These are phyloP conservation scores for Suillus variegatus DNA, from an alignment of 768 basidiomycete genomes.

Conservation along the genomic window DNA sequence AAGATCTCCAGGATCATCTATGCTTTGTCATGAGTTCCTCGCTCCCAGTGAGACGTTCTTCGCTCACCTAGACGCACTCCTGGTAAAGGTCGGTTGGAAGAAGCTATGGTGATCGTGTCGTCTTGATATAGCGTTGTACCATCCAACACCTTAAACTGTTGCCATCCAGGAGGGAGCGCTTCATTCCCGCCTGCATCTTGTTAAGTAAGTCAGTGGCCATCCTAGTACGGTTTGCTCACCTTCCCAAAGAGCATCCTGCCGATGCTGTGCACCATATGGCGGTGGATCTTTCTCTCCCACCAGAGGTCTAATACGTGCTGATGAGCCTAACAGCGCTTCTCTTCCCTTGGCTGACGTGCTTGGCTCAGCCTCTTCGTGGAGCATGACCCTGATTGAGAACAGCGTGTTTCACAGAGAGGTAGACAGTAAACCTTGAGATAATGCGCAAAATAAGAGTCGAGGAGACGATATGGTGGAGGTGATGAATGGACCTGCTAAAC, in stretches of 20 bases:
- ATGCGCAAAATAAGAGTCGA: background rate
- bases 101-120: rapidly evolving
- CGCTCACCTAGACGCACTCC: background rate
- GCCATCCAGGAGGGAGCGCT: background rate
- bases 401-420: background rate
- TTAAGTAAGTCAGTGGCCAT: background rate
- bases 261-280: background rate
- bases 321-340: background rate
- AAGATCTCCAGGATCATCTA: background rate
- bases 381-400: background rate
- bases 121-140: background rate
- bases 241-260: background rate
- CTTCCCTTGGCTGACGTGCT: background rate
- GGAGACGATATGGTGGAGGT: background rate
- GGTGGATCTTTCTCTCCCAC: background rate
- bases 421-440: background rate
- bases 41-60: background rate
- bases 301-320: background rate
- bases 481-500: background rate
- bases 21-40: background rate
- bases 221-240: background rate
- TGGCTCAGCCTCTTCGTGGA: background rate
- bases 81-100: background rate
- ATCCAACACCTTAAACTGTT: background rate
- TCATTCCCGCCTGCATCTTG: background rate